Percentiles rank a stretch among this genome's conserved stretches.
Evolutionary conservation across 352 stramenopile genomes (phyloP).

Genomic region (Phytophthora aleatoria): DNA sequence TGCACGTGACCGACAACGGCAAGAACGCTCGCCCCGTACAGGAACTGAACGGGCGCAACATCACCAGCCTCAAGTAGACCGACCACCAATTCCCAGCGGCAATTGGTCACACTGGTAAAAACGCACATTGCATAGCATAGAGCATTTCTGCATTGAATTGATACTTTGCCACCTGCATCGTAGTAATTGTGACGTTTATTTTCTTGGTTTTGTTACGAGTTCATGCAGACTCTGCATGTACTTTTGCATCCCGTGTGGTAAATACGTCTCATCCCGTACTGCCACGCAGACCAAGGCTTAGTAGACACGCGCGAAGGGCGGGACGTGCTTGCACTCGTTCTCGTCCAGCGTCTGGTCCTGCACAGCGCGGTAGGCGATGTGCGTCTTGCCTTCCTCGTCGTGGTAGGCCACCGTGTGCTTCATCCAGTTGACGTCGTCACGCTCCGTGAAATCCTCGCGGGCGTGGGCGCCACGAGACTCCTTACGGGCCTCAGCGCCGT

Average conservation of each 20-base stretch:
- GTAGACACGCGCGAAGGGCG: slow-evolving; percentile 96
- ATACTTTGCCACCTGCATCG: not conserved
- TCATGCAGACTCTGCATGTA: slow-evolving; percentile 24
- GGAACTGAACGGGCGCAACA: slow-evolving; percentile 38
- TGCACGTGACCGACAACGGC: slow-evolving; percentile 45
- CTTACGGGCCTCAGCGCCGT: slow-evolving; percentile 94
- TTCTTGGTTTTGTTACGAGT: slow-evolving; percentile 38
- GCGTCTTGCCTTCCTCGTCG: slow-evolving; percentile 90
- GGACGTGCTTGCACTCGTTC: slow-evolving; percentile 93
- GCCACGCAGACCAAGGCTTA: slow-evolving; percentile 61
- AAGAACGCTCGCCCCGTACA: slow-evolving; percentile 50
- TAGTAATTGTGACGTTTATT: slow-evolving; percentile 39
- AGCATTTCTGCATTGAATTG: too few species aligned
- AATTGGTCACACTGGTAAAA: too few species aligned
- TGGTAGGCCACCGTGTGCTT: slow-evolving; percentile 97
- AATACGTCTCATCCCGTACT: slow-evolving; percentile 38
- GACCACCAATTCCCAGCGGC: too few species aligned
- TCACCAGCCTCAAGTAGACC: slow-evolving; percentile 1
- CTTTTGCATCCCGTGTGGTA: slow-evolving; percentile 28
- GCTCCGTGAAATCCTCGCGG: slow-evolving; percentile 94
- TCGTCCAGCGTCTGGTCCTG: slow-evolving; percentile 96
- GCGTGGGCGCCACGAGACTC: slow-evolving; percentile 96
- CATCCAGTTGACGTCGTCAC: slow-evolving; percentile 97
- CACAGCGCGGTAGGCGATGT: slow-evolving; percentile 91
- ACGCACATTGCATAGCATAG: too few species aligned